Conservation (phyloP, 805 yeast species). For the Candida fluviatilis region DNA sequence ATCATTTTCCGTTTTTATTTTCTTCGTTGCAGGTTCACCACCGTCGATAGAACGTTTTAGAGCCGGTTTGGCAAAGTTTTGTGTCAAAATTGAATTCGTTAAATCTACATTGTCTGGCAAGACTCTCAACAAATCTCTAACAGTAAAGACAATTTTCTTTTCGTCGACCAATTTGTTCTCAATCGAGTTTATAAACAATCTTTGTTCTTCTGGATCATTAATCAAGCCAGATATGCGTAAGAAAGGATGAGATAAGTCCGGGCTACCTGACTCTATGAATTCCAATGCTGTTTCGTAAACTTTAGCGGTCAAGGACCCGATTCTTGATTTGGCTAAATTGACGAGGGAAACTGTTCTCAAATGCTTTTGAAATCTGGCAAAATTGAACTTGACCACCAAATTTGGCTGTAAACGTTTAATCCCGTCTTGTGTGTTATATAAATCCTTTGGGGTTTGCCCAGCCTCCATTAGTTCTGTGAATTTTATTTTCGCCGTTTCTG, state of each 20-base stretch:
- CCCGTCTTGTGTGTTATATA: slow-evolving; percentile 26
- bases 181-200: slow-evolving; percentile 19
- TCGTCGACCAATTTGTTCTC: slow-evolving; percentile 33
- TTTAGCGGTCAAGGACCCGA: slow-evolving; percentile 65
- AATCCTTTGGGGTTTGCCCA: slow-evolving; percentile 21
- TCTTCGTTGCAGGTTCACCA: slow-evolving; percentile 14
- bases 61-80: slow-evolving; percentile 36
- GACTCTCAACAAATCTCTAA: slow-evolving; percentile 27
- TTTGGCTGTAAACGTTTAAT: slow-evolving; percentile 44
- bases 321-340: slow-evolving; percentile 57
- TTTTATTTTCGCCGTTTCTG: slow-evolving; percentile 44
- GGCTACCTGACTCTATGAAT: slow-evolving; percentile 55
- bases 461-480: slow-evolving; percentile 30
- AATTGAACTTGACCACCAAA: slow-evolving; percentile 55
- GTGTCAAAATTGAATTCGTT: slow-evolving; percentile 41
- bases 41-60: slow-evolving; percentile 15
- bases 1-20: slow-evolving; percentile 24
- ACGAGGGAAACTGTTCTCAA: slow-evolving; percentile 63
- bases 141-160: slow-evolving; percentile 32
- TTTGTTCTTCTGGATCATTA: slow-evolving; percentile 44
- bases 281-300: slow-evolving; percentile 59
- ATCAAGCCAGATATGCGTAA: slow-evolving; percentile 45
- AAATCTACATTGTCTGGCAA: slow-evolving; percentile 43
- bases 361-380: slow-evolving; percentile 62
- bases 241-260: slow-evolving; percentile 37